These are phyloP conservation scores for Ceratopteris richardii DNA, from an alignment of 75 land plant genomes.

Conservation along the genomic window DNA sequence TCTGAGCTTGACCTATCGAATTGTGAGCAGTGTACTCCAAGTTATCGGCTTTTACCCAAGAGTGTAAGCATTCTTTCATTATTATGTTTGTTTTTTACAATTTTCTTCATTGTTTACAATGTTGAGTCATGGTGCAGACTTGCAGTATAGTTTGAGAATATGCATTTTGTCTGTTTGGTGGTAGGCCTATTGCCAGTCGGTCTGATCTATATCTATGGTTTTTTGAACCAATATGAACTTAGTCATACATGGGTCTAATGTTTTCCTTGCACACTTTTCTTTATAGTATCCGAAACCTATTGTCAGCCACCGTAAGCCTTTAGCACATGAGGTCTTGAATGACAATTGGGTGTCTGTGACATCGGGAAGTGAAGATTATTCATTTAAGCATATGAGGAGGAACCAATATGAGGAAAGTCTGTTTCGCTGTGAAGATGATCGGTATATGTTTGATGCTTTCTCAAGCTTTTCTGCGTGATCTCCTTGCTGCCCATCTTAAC, in stretches of 20 bases:
- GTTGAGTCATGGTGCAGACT: no score
- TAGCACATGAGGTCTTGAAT: conserved; percentile 23
- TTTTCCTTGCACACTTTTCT: neutral
- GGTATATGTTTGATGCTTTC: conserved; percentile 5
- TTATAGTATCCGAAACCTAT: conserved; percentile 19
- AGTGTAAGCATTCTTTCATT: conserved; percentile 28
- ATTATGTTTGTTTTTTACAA: neutral
- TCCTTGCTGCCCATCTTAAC: neutral
- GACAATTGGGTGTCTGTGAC: conserved; percentile 39
- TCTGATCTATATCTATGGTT: conserved; percentile 1
- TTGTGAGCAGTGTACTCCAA: conserved; percentile 87
- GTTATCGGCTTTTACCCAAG: conserved; percentile 90
- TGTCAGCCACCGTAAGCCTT: conserved; percentile 16
- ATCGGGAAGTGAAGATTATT: conserved; percentile 37
- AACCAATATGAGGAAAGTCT: conserved; percentile 40
- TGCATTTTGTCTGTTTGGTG: no score
- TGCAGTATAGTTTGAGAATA: no score
- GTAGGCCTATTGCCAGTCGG: no score
- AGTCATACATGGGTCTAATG: neutral
- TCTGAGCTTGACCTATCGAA: conserved; percentile 89
- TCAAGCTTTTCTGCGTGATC: no score
- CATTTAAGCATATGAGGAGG: conserved; percentile 35
- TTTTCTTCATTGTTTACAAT: no score
- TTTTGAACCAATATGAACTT: neutral
- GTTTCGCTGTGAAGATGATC: conserved; percentile 36